A percentile compares a stretch with the other conserved stretches of the same genome.
Conservation (phyloP, 345 rosid species). For the Draba incana region DNA sequence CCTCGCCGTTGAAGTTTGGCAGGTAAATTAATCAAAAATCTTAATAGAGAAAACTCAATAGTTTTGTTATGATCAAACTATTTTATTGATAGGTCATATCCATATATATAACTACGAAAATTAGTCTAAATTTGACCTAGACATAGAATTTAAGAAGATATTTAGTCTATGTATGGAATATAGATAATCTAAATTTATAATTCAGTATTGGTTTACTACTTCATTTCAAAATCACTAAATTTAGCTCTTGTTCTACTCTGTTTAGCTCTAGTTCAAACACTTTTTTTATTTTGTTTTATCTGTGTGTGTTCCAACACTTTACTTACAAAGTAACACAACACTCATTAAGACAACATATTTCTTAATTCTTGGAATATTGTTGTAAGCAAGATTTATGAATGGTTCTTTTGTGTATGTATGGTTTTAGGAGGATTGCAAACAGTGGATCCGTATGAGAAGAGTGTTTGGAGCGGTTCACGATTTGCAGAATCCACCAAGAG, state of each 20-base stretch:
- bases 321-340: neutral
- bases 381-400: neutral
- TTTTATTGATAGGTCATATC: neutral
- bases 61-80: neutral
- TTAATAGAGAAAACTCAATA: too few species aligned
- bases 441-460: constrained; percentile 77
- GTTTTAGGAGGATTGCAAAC: constrained; percentile 57
- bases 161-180: too few species aligned
- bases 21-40: constrained; percentile 43
- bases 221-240: too few species aligned
- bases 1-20: constrained; percentile 63
- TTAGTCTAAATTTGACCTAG: too few species aligned
- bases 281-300: neutral
- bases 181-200: too few species aligned
- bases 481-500: constrained; percentile 60
- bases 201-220: too few species aligned
- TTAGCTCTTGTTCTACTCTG: too few species aligned
- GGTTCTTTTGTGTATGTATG: neutral
- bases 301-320: neutral
- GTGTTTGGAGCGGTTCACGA: constrained; percentile 78
- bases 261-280: neutral
- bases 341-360: neutral
- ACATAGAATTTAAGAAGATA: too few species aligned
- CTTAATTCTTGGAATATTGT: neutral
- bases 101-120: too few species aligned